Base-by-base conservation (phyloP, 495 filamentous ascomycete species). In the Aspergillus olivimuriae region DNA sequence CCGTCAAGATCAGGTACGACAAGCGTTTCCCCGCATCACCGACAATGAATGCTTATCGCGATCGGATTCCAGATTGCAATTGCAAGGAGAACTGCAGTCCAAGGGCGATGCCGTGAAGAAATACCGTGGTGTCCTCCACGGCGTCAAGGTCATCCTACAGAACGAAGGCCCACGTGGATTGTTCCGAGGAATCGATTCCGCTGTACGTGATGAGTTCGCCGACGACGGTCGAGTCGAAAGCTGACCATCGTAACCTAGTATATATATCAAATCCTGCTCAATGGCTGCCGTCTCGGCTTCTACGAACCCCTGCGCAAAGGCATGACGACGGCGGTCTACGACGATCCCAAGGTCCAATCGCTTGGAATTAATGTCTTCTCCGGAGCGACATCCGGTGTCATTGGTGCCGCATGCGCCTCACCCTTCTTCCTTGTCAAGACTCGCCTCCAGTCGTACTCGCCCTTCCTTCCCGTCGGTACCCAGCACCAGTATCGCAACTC, bases 371-470 rank as follows among this genome's bases (percentile, higher is more conserved):
- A 99, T 62, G 85, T 99, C 69, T 84, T 96, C 56, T 81, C 84
- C 34, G 92, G 92, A 48, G 92, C 92, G 5, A 64, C 78, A 3
- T 91, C 86, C 5, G 92, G 92, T 45, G 82, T 97, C 33, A 74
- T 97, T 31, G 92, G 92, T 43, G 92, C 92, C 4, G 84, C 84
- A 7, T 84, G 84, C 11, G 92, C 89, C 16, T 95, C 89, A 19
- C 94, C 92, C 1, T 97, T 99, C 62, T 99, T 97, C 72, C 76
- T 99, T n/a, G 84, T 95, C 59, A 99, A 99, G 71, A 99, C 92
- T 7, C 81, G 92, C 11, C 73, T 99, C 44, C 92, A 99, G 63
- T 94, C 88, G 36, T 96, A 75, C 70, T 95, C 89, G 7, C 89
- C 91, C 4, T 94, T 94, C 69, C 77, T 92, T 12, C 92, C 92